These are phyloP conservation scores for Ogataea trehalophila DNA, from an alignment of 805 yeast species.

Conservation along the genomic window DNA sequence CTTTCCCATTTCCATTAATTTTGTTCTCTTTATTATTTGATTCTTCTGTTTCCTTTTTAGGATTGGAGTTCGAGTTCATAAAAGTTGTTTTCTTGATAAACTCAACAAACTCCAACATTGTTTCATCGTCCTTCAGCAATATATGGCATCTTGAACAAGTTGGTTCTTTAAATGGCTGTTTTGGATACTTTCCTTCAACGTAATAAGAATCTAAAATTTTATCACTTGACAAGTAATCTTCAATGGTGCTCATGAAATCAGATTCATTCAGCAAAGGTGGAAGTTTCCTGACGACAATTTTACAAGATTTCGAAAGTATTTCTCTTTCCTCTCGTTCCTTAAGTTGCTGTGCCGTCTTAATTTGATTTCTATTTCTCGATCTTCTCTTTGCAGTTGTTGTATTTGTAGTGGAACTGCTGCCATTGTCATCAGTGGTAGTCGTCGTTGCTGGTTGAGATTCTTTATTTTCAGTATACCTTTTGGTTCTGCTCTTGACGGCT, in stretches of 20 bases:
- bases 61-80: slow-evolving; percentile 5
- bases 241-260: slow-evolving; percentile 25
- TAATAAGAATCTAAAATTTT: slow-evolving; percentile 29
- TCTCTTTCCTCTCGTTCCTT: slow-evolving; percentile 1
- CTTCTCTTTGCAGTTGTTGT: neutral
- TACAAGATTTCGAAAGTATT: slow-evolving; percentile 16
- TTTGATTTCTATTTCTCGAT: slow-evolving; percentile 2
- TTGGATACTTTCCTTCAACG: slow-evolving; percentile 36
- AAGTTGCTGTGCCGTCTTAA: neutral
- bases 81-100: slow-evolving; percentile 26
- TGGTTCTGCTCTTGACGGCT: too few species aligned
- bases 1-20: neutral
- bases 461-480: too few species aligned
- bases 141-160: slow-evolving; percentile 39
- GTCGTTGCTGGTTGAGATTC: too few species aligned
- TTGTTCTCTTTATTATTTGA: too few species aligned
- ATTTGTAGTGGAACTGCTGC: neutral
- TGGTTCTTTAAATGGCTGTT: slow-evolving; percentile 35
- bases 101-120: slow-evolving; percentile 27
- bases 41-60: neutral
- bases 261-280: slow-evolving; percentile 36
- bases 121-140: slow-evolving; percentile 26
- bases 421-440: neutral
- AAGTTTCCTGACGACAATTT: slow-evolving; percentile 36
- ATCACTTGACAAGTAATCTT: slow-evolving; percentile 10